Percentiles rank a stretch among this genome's conserved stretches.
Conservation (phyloP, 1,284 basidiomycete species). For the Vanrija humicola region DNA sequence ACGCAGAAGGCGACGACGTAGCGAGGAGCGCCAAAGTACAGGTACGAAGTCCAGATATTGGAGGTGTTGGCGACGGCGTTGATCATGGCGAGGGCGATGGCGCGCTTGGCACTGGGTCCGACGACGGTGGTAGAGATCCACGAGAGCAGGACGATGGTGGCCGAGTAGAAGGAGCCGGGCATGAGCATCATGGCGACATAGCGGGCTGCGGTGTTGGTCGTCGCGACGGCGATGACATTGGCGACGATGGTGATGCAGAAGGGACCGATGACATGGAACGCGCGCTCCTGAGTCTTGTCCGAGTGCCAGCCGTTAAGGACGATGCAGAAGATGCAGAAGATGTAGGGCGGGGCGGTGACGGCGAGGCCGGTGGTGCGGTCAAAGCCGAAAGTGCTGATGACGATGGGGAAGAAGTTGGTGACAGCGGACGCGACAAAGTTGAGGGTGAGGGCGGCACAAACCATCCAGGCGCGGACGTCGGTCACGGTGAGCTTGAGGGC, state of each 20-base stretch:
- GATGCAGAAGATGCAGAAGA: conserved; percentile 38
- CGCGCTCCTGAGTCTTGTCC: conserved; percentile 39
- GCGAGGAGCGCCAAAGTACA: conserved; percentile 38
- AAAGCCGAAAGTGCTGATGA: conserved; percentile 42
- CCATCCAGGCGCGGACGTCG: conserved; percentile 41
- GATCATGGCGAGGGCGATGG: conserved; percentile 46
- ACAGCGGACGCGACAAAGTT: conserved; percentile 37
- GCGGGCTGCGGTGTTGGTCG: conserved; percentile 39
- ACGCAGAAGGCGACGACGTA: conserved; percentile 43
- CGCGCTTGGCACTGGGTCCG: conserved; percentile 47
- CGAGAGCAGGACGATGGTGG: conserved; percentile 42
- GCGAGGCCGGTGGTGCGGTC: conserved; percentile 42
- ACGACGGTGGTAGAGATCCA: conserved; percentile 46
- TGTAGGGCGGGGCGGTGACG: conserved; percentile 43
- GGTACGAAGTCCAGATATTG: conserved; percentile 48
- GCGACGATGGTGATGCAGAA: conserved; percentile 59
- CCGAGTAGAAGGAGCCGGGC: conserved; percentile 39
- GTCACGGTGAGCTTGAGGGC: conserved; percentile 33
- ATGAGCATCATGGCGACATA: conserved; percentile 42
- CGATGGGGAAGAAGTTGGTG: conserved; percentile 46
- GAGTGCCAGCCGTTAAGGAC: conserved; percentile 40
- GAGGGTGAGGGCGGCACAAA: conserved; percentile 20
- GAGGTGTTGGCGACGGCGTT: conserved; percentile 47
- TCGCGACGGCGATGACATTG: conserved; percentile 63
- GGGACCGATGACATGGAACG: conserved; percentile 14